Percentiles rank a stretch among this genome's conserved stretches.
These are phyloP conservation scores for Carex littledalei DNA, from an alignment of 176 grass and related monocot genomes.

Conservation along the genomic window DNA sequence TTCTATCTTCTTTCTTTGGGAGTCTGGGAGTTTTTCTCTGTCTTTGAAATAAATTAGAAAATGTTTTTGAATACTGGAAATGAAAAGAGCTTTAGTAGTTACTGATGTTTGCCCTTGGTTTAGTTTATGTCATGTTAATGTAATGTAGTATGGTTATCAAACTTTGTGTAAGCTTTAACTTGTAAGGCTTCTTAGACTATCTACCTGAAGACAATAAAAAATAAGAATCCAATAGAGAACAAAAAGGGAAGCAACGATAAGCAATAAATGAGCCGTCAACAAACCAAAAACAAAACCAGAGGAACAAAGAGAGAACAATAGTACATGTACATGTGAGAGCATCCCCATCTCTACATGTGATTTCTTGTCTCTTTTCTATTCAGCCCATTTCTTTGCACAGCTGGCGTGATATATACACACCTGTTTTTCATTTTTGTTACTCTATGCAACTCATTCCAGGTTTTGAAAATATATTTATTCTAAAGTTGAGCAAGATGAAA, in stretches of 20 bases:
- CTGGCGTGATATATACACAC: conserved; percentile 22
- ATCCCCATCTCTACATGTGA: conserved; percentile 20
- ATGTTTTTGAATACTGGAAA: neutral
- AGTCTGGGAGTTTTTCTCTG: too few relatives aligned
- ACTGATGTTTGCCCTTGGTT: neutral
- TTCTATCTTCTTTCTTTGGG: neutral
- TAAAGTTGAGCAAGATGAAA: too few relatives aligned
- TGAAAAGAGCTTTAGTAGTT: neutral
- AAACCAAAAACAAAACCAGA: conserved; percentile 16
- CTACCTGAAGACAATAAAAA: neutral
- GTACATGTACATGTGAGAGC: conserved; percentile 23
- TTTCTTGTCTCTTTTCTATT: conserved; percentile 14
- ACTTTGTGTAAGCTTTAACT: neutral
- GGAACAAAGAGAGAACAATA: conserved; percentile 7
- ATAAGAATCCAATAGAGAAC: conserved; percentile 9
- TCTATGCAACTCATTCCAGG: neutral
- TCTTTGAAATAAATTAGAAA: neutral
- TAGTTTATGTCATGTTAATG: neutral
- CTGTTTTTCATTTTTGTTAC: neutral
- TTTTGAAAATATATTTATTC: neutral
- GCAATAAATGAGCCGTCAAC: conserved; percentile 16
- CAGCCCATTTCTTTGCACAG: conserved; percentile 1
- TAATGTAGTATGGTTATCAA: neutral
- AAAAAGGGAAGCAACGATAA: neutral
- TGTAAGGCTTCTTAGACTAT: too few relatives aligned